These are phyloP conservation scores for Fulvia fulva DNA, from an alignment of 2,329 filamentous ascomycete species.

Conservation along the genomic window DNA sequence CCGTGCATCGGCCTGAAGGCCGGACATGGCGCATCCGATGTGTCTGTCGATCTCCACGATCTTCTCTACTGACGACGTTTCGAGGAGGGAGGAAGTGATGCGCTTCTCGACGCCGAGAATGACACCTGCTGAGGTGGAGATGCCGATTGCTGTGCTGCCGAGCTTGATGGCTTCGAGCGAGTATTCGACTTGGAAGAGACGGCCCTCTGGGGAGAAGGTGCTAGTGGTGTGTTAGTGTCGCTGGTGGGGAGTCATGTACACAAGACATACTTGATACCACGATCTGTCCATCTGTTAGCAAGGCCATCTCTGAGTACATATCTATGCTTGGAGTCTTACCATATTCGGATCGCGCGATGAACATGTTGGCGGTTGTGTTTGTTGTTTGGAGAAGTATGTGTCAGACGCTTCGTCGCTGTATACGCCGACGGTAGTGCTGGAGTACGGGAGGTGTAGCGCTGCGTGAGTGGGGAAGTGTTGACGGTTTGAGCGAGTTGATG, in stretches of 20 bases:
- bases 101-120: conserved; percentile 98
- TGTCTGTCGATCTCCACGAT: conserved; percentile 99
- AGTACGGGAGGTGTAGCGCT: too few species aligned
- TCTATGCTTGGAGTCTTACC: conserved; percentile 57
- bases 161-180: conserved; percentile 99
- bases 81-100: conserved; percentile 93
- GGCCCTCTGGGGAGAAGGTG: conserved; percentile 99
- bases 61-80: conserved; percentile 97
- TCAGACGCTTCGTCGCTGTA: not conserved
- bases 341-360: conserved; percentile 99
- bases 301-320: conserved; percentile 12
- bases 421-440: too few species aligned
- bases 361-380: conserved; percentile 64
- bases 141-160: conserved; percentile 93
- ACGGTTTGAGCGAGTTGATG: not conserved
- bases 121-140: conserved; percentile 91
- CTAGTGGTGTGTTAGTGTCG: conserved; percentile 46
- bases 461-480: not conserved
- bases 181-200: conserved; percentile 99
- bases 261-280: conserved; percentile 80
- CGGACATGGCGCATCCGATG: conserved; percentile 98
- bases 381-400: not conserved
- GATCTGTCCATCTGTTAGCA: conserved; percentile 58
- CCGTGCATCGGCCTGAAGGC: conserved; percentile 92
- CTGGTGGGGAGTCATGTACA: not conserved